Evolutionary conservation across 768 basidiomycete species (phyloP).

Genomic region (Boletus huronensis): DNA sequence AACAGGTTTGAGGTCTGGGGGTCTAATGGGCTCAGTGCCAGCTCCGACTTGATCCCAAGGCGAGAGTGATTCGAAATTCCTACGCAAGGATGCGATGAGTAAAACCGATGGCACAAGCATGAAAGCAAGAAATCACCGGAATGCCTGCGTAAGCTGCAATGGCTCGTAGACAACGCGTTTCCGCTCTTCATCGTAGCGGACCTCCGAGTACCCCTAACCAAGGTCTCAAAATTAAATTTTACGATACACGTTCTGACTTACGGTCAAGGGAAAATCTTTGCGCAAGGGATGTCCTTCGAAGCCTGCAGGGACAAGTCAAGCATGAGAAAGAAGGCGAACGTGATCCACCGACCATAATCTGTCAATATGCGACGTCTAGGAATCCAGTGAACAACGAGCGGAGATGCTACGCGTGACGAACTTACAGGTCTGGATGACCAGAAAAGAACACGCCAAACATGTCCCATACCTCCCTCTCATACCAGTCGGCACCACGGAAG

Average conservation of each 20-base stretch:
- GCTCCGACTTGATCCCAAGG: conserved; percentile 96
- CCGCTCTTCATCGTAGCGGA: conserved; percentile 96
- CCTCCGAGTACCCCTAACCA: conserved; percentile 91
- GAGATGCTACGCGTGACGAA: conserved; percentile 18
- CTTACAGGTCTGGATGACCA: conserved; percentile 93
- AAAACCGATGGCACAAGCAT: not conserved
- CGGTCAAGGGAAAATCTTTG: conserved; percentile 97
- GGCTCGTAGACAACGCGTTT: conserved; percentile 98
- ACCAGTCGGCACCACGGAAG: conserved; percentile 96
- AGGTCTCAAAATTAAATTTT: not conserved
- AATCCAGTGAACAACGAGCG: conserved; percentile 11
- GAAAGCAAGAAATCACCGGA: conserved; percentile 57
- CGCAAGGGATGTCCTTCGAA: conserved; percentile 97
- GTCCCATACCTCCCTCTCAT: conserved; percentile 98
- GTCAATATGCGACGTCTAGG: conserved; percentile 91
- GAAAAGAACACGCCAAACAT: conserved; percentile 96
- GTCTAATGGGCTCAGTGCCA: conserved; percentile 51
- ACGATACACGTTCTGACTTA: conserved; percentile 35
- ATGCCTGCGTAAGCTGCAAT: conserved; percentile 95
- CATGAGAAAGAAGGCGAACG: not conserved
- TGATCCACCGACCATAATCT: conserved; percentile 72
- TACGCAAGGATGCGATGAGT: conserved; percentile 27
- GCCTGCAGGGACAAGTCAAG: conserved; percentile 40
- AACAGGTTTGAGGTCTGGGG: conserved; percentile 72
- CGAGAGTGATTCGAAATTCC: conserved; percentile 89